These are phyloP conservation scores for Russula olivacea DNA, from an alignment of 768 basidiomycete species.

Conservation along the genomic window DNA sequence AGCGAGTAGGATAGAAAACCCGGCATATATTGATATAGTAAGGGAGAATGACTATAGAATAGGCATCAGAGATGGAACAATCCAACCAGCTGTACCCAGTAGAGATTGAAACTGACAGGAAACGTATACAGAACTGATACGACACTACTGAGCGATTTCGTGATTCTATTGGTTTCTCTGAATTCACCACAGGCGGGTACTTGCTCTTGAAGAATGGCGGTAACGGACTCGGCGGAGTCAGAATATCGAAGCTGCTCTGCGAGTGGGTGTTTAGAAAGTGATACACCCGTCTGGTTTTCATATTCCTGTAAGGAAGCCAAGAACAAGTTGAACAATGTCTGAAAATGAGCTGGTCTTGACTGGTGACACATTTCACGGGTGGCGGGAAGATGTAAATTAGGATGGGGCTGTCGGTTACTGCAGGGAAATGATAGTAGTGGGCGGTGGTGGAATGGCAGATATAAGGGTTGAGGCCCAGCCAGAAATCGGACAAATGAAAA, in stretches of 20 bases:
- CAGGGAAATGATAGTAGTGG: too few relatives aligned
- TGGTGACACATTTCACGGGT: not conserved
- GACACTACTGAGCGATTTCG: not conserved
- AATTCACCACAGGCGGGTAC: not conserved
- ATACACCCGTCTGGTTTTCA: not conserved
- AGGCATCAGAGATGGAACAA: not conserved
- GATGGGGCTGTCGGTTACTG: too few relatives aligned
- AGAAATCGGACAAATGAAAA: too few relatives aligned
- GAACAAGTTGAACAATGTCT: not conserved
- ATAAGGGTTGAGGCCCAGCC: too few relatives aligned
- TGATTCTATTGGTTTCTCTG: not conserved
- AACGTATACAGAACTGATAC: not conserved
- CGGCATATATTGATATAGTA: too few relatives aligned
- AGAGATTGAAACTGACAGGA: not conserved
- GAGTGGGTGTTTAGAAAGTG: not conserved
- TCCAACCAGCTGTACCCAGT: not conserved
- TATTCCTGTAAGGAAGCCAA: not conserved
- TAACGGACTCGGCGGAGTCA: not conserved
- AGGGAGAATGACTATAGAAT: not conserved
- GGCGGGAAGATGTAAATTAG: not conserved
- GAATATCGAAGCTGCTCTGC: not conserved
- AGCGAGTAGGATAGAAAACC: not conserved
- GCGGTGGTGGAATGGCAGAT: too few relatives aligned
- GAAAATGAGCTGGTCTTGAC: not conserved
- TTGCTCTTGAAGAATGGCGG: not conserved